Evolutionary conservation across 2,329 filamentous ascomycete species (phyloP).

Genomic region (Exophiala calicioides): DNA sequence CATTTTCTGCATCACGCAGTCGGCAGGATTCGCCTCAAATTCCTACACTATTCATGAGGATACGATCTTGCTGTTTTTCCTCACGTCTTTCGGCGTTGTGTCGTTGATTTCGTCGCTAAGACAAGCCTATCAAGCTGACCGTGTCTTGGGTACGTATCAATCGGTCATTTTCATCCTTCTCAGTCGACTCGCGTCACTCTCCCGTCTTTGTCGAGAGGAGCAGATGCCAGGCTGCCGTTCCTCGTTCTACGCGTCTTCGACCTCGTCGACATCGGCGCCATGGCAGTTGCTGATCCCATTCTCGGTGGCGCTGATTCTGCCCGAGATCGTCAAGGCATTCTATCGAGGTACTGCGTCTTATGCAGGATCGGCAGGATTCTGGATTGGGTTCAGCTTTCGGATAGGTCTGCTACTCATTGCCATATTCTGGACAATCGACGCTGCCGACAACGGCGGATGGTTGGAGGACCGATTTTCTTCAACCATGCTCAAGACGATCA

Average conservation of each 20-base stretch:
- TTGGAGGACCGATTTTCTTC: conserved; percentile 60
- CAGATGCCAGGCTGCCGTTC: conserved; percentile 97
- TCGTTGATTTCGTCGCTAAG: conserved; percentile 74
- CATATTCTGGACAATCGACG: conserved; percentile 84
- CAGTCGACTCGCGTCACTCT: conserved; percentile 78
- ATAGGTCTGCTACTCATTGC: conserved; percentile 73
- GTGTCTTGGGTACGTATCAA: conserved; percentile 78
- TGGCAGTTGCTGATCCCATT: conserved; percentile 83
- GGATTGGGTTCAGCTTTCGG: conserved; percentile 65
- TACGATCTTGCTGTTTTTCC: conserved; percentile 86
- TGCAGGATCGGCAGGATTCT: conserved; percentile 74
- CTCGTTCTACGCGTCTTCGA: conserved; percentile 90
- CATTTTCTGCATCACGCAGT: conserved; percentile 80
- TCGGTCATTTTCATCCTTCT: conserved; percentile 79
- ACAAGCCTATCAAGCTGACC: conserved; percentile 65
- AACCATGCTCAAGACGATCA: conserved; percentile 68
- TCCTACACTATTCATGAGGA: conserved; percentile 99
- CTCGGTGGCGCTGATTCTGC: conserved; percentile 66
- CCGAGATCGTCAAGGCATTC: conserved; percentile 74
- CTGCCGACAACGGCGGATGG: conserved; percentile 85
- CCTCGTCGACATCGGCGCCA: conserved; percentile 85
- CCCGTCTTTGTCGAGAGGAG: conserved; percentile 91
- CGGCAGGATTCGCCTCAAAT: conserved; percentile 93
- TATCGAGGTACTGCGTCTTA: conserved; percentile 82
- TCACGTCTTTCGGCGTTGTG: conserved; percentile 81